Evolutionary conservation across 208 protist genomes (phyloP), one percentile per base, ranked within the genome.

Genomic region (Naegleria fowleri): DNA sequence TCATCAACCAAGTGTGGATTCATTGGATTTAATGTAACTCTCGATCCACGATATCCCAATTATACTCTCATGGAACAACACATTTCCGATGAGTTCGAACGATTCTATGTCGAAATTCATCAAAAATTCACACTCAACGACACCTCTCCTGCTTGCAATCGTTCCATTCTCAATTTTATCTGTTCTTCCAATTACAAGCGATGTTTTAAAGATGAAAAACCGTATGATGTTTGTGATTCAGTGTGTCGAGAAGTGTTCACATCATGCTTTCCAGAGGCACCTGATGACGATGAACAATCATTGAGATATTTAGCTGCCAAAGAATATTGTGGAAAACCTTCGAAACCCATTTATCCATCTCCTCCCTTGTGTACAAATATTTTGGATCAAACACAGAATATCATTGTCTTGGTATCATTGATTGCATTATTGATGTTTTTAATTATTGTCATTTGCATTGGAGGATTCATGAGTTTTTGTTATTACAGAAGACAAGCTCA

Each of bases 261-360:
- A 29, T 79, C 16, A 36, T 79, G 19, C 7, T 36, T 36, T 79
- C 25, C 19, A 79, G 11, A 67, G 11, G 19, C 11, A 67, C 11
- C 11, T 67, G 55, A 67, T 67, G 22, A 29, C 22, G 55, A 67
- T 67, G 22, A 67, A 29, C 19, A 67, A 67, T 15, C 19, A 29
- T 67, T 29, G 11, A 79, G 5, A 36, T 79, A 15, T 79, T 29
- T 7, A 1, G n/a, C n/a, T 79, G 67, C 19, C 9, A 29, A 33
- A 79, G 67, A 79, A 79, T 79, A 36, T 79, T 79, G 67, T 79
- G 67, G 67, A 36, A 79, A 79, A 79, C 67, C 67, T 15, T 36
- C 29, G 9, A 79, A 79, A 79, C 67, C 67, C 1, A 13, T 79
- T 15, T 33, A 79, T 36, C 67, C 67, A 6, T 25, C n/a, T 4